A percentile compares a stretch with the other conserved stretches of the same genome.
Evolutionary conservation across 2,329 filamentous ascomycete species (phyloP).

Genomic region (Karstenula rhodostoma): DNA sequence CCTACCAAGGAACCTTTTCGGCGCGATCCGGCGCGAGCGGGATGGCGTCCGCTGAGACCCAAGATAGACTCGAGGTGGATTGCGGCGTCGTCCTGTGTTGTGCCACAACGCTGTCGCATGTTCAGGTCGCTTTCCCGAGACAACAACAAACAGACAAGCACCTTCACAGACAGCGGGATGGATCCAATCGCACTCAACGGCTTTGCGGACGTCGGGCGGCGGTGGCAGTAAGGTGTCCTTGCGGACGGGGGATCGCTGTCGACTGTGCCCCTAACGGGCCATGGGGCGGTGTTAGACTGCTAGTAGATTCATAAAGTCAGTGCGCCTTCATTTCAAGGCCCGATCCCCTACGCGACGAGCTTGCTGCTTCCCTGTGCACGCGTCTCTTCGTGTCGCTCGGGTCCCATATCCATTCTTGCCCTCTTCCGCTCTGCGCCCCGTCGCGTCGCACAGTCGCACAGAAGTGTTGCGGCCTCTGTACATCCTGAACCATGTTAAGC

Average conservation of each 20-base stretch:
- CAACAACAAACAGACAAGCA: background rate
- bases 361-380: slow-evolving; percentile 30
- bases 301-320: slow-evolving; percentile 8
- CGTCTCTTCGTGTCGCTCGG: slow-evolving; percentile 23
- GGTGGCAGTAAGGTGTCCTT: background rate
- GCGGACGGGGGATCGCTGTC: slow-evolving; percentile 22
- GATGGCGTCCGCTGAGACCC: background rate
- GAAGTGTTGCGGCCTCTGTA: slow-evolving; percentile 5
- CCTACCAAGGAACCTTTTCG: background rate
- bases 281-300: slow-evolving; percentile 23
- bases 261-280: slow-evolving; percentile 24
- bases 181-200: slow-evolving; percentile 7
- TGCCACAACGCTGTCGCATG: background rate
- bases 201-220: background rate
- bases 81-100: background rate
- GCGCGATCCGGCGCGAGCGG: slow-evolving; percentile 8
- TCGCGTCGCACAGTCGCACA: background rate
- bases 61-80: background rate
- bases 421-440: slow-evolving; percentile 5
- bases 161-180: background rate
- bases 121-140: background rate
- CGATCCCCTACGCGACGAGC: slow-evolving; percentile 17
- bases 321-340: slow-evolving; percentile 25
- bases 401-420: slow-evolving; percentile 26
- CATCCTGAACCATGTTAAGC: slow-evolving; percentile 26